Conservation (phyloP, 768 basidiomycete species). For the Megacollybia marginata region DNA sequence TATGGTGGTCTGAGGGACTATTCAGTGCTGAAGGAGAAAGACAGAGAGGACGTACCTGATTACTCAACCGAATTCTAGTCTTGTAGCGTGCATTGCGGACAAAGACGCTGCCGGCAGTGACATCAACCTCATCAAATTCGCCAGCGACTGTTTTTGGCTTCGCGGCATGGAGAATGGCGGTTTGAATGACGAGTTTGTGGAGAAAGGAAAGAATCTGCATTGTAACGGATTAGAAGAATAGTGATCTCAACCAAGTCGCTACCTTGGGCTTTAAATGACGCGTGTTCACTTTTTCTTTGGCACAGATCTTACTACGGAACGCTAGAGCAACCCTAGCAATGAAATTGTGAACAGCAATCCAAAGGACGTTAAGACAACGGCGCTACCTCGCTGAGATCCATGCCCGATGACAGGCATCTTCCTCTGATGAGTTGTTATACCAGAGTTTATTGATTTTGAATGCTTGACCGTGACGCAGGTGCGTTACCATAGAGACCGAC, state of each 20-base stretch:
- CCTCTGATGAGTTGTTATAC: neutral
- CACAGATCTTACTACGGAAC: too few species aligned
- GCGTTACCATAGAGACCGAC: slow-evolving; percentile 13
- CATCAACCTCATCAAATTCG: slow-evolving; percentile 23
- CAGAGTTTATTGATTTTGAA: neutral
- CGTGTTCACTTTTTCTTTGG: too few species aligned
- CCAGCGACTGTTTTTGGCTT: slow-evolving; percentile 24
- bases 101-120: slow-evolving; percentile 19
- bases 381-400: too few species aligned
- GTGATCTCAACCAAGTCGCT: slow-evolving; percentile 5
- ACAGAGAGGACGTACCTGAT: slow-evolving; percentile 21
- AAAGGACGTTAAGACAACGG: too few species aligned
- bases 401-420: slow-evolving; percentile 16
- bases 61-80: slow-evolving; percentile 27
- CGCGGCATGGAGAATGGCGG: slow-evolving; percentile 22
- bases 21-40: neutral
- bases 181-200: slow-evolving; percentile 20
- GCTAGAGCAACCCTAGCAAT: too few species aligned
- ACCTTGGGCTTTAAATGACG: slow-evolving; percentile 12
- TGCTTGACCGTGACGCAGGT: slow-evolving; percentile 5
- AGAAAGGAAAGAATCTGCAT: slow-evolving; percentile 16
- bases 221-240: neutral
- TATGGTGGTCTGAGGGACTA: slow-evolving; percentile 20
- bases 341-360: too few species aligned
- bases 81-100: slow-evolving; percentile 35